Evolutionary conservation across 805 yeast genomes (phyloP).

Genomic region (Lachancea thermotolerans): DNA sequence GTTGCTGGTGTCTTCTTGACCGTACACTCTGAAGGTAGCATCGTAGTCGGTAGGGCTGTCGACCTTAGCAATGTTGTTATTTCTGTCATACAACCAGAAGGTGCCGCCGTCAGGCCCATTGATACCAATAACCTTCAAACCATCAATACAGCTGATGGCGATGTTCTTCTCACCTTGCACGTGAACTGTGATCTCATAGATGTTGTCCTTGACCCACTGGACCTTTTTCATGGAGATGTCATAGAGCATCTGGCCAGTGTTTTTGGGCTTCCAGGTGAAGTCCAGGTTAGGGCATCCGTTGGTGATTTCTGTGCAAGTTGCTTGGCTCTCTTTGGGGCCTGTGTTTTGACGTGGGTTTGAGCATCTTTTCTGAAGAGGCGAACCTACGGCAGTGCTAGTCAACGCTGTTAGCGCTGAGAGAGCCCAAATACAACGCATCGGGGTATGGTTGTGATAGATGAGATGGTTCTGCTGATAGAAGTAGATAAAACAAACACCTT

Average conservation of each 20-base stretch:
- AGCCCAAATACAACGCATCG: slow-evolving; percentile 4
- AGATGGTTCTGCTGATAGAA: background rate
- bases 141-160: slow-evolving; percentile 9
- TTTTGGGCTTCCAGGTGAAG: slow-evolving; percentile 12
- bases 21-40: slow-evolving; percentile 23
- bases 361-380: slow-evolving; percentile 6
- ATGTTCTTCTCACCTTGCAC: slow-evolving; percentile 14
- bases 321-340: slow-evolving; percentile 1
- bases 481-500: background rate
- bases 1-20: slow-evolving; percentile 8
- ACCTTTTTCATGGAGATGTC: slow-evolving; percentile 11
- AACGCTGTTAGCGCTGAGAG: slow-evolving; percentile 3
- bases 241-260: slow-evolving; percentile 11
- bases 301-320: background rate
- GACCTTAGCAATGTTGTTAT: slow-evolving; percentile 16
- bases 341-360: slow-evolving; percentile 1
- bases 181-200: slow-evolving; percentile 13
- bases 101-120: slow-evolving; percentile 22
- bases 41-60: slow-evolving; percentile 25
- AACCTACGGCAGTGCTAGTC: slow-evolving; percentile 1
- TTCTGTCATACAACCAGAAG: slow-evolving; percentile 22
- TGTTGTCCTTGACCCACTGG: slow-evolving; percentile 12
- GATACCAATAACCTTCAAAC: slow-evolving; percentile 26
- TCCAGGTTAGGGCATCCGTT: slow-evolving; percentile 15
- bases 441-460: background rate